Evolutionary conservation across 306 rosid genomes (phyloP).

Genomic region (Arachis hypogaea): DNA sequence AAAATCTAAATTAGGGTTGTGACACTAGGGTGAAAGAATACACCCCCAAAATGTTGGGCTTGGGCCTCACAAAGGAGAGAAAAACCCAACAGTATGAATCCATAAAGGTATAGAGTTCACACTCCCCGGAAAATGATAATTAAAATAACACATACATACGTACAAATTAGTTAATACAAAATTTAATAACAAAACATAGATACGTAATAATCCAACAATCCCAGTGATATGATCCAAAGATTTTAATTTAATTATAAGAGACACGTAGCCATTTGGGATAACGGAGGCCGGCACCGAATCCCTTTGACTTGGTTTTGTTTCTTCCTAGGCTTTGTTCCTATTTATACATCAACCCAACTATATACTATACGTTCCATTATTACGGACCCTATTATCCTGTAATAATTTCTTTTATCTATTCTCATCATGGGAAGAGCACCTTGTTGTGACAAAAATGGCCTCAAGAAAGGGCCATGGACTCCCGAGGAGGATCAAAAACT

Average conservation of each 20-base stretch:
- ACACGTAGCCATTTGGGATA: conserved; percentile 60
- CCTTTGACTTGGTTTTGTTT: conserved; percentile 56
- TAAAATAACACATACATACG: no score
- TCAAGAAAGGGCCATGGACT: conserved; percentile 97
- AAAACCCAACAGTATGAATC: no score
- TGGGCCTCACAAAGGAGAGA: no score
- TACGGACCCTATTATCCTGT: conserved; percentile 51
- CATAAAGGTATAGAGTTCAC: conserved; percentile 46
- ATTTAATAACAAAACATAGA: neutral
- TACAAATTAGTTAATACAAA: neutral
- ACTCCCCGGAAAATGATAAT: conserved; percentile 53
- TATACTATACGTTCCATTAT: conserved; percentile 18
- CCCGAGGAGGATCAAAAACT: conserved; percentile 89
- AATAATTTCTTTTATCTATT: conserved; percentile 9
- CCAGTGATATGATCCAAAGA: conserved; percentile 5
- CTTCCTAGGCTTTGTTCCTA: conserved; percentile 37
- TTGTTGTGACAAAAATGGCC: conserved; percentile 89
- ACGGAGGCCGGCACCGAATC: conserved; percentile 85
- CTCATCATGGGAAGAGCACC: conserved; percentile 87
- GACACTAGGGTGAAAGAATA: no score
- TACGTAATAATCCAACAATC: neutral
- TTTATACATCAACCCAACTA: conserved; percentile 51
- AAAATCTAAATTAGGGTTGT: no score
- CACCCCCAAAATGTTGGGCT: no score
- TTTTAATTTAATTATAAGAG: conserved; percentile 38